phyloP scores from a whole-genome alignment of 805 yeast genomes.

The Pichia insulana region DNA sequence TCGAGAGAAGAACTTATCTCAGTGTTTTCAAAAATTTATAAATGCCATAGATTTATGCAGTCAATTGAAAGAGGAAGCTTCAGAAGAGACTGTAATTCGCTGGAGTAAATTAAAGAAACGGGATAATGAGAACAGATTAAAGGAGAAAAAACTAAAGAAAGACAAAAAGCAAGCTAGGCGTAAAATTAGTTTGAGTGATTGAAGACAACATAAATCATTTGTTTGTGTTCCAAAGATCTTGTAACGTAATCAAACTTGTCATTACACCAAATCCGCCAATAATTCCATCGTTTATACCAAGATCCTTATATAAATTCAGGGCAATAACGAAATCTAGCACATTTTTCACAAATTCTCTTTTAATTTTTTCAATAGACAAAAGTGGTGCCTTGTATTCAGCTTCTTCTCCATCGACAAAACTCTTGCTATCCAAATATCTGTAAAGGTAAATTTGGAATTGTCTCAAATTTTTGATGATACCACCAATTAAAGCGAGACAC shows the following conservation, averaged over 20 bases:
- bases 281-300: slow-evolving; percentile 64
- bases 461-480: slow-evolving; percentile 51
- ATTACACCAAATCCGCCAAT: slow-evolving; percentile 79
- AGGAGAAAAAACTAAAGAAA: slow-evolving; percentile 15
- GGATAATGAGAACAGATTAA: slow-evolving; percentile 18
- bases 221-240: slow-evolving; percentile 57
- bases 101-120: slow-evolving; percentile 31
- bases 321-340: slow-evolving; percentile 69
- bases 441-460: slow-evolving; percentile 36
- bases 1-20: slow-evolving; percentile 36
- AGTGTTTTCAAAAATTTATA: slow-evolving; percentile 38
- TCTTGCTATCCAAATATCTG: slow-evolving; percentile 21
- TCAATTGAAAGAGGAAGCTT: slow-evolving; percentile 30
- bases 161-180: slow-evolving; percentile 20
- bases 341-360: slow-evolving; percentile 68
- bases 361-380: slow-evolving; percentile 33
- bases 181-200: slow-evolving; percentile 14
- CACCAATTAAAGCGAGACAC: slow-evolving; percentile 62
- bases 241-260: slow-evolving; percentile 71
- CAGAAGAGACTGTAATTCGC: slow-evolving; percentile 32
- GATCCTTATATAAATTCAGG: slow-evolving; percentile 51
- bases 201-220: slow-evolving; percentile 3
- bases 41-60: slow-evolving; percentile 32
- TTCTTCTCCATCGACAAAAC: slow-evolving; percentile 16
- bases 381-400: slow-evolving; percentile 31